phyloP scores from a whole-genome alignment of 306 rosid species.

The Inga leiocalycina region DNA sequence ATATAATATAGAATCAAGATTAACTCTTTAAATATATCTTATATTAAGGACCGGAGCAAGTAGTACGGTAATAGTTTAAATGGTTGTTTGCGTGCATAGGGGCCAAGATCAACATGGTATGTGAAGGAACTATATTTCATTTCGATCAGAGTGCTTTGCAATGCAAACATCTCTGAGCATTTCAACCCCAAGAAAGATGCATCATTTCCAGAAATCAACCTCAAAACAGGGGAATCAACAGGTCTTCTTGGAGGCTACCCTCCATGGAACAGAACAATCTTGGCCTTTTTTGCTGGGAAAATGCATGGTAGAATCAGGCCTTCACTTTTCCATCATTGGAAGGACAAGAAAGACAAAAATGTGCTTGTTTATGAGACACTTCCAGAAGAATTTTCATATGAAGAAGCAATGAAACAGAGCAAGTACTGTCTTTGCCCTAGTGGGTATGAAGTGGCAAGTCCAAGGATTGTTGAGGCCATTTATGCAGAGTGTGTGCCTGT shows the following conservation, averaged over 20 bases:
- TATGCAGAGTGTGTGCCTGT: slow-evolving; percentile 65
- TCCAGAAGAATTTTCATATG: slow-evolving; percentile 48
- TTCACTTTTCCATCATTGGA: slow-evolving; percentile 51
- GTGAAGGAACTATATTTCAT: slow-evolving; percentile 56
- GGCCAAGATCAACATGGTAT: slow-evolving; percentile 66
- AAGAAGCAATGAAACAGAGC: slow-evolving; percentile 52
- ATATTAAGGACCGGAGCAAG: fast-evolving
- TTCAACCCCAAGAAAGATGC: slow-evolving; percentile 74
- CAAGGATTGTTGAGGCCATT: slow-evolving; percentile 62
- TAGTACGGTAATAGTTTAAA: neutral
- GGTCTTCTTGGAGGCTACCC: slow-evolving; percentile 46
- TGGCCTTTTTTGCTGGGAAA: slow-evolving; percentile 59
- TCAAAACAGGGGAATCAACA: slow-evolving; percentile 42
- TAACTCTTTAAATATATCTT: no score
- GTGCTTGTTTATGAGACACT: slow-evolving; percentile 47
- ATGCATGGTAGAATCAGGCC: slow-evolving; percentile 61
- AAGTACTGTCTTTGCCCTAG: slow-evolving; percentile 57
- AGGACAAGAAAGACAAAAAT: slow-evolving; percentile 50
- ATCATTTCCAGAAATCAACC: slow-evolving; percentile 64
- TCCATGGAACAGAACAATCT: slow-evolving; percentile 28
- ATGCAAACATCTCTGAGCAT: slow-evolving; percentile 58
- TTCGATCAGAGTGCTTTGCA: slow-evolving; percentile 59
- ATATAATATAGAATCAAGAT: fast-evolving
- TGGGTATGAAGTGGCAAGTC: slow-evolving; percentile 70
- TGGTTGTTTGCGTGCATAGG: slow-evolving; percentile 33